Percentiles rank a stretch among this genome's conserved stretches.
Evolutionary conservation across 495 filamentous ascomycete species (phyloP).

Genomic region (Letharia lupina): DNA sequence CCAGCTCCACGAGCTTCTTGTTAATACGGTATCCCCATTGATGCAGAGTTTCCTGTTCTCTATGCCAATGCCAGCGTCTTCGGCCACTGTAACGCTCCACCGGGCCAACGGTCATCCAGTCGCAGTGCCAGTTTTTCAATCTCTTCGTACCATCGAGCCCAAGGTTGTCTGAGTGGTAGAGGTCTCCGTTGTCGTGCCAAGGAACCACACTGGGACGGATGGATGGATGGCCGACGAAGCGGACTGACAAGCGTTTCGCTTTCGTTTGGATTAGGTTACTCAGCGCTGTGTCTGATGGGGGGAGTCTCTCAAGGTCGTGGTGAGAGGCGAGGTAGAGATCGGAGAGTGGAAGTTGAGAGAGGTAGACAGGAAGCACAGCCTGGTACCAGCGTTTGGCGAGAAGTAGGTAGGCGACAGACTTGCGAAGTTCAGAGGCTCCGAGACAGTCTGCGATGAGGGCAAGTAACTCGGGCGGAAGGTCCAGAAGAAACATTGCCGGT

Average conservation of each 20-base stretch:
- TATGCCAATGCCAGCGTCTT: neutral
- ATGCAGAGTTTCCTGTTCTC: neutral
- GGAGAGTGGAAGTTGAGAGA: slow-evolving; percentile 5
- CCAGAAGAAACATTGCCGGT: neutral
- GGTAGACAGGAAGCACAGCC: slow-evolving; percentile 11
- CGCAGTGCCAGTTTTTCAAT: neutral
- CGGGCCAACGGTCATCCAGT: neutral
- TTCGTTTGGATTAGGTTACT: neutral
- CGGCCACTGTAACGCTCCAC: neutral
- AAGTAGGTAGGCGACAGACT: slow-evolving; percentile 7
- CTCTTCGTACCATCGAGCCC: neutral
- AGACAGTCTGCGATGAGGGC: neutral
- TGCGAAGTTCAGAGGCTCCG: slow-evolving; percentile 2
- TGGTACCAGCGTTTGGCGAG: slow-evolving; percentile 7
- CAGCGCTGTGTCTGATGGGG: neutral
- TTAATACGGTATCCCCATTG: slow-evolving; percentile 1
- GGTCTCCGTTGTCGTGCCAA: neutral
- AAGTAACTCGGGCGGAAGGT: slow-evolving; percentile 7
- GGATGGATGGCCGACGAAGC: slow-evolving; percentile 9
- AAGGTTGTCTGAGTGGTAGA: neutral
- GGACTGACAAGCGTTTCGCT: slow-evolving; percentile 2
- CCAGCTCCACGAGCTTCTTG: slow-evolving; percentile 5
- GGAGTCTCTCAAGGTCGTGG: slow-evolving; percentile 11
- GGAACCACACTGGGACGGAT: neutral
- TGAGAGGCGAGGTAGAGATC: slow-evolving; percentile 8